Evolutionary conservation across 805 yeast genomes (phyloP), one percentile per base, ranked within the genome.

Genomic region (Candida arabinofermentans): DNA sequence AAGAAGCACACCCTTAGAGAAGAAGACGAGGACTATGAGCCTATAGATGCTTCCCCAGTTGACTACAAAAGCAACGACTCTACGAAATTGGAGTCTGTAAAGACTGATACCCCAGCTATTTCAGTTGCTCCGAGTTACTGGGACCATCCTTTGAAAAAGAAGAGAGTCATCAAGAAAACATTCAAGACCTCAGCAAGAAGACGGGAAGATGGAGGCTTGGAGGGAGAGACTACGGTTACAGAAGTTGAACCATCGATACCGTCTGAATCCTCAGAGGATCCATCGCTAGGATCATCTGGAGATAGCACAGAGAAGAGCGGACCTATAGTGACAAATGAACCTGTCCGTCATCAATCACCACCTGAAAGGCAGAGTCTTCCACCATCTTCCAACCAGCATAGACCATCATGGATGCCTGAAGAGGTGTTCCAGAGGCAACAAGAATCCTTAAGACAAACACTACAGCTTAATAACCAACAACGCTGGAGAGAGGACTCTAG

Each of bases 351-450:
- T 19, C 26, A 16, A 10, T 6, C 30, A 27, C 6, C 40, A 27
- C n/a, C 27, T 27, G 24, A 37, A 34, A 8, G 31, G 16, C 22
- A 36, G 26, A 18, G 17, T 18, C 39, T 16, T 18, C 36, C 14
- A 14, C 42, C 23, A 23, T 18, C 40, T 5, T 39, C 31, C n/a
- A 24, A 19, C 8, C 33, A 18, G 17, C 34, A 43, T 24, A 62
- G 52, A 35, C 69, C 69, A 3, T 54, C 55, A 1, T 64, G 68
- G 69, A 61, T 64, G 61, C 51, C 60, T 3, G 61, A 59, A 7
- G 62, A 53, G 9, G 48, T 61, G 9, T 53, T 44, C 33, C 34
- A 54, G 24, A 44, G 45, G 33, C 59, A 55, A 34, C 41, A 54
- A 38, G 41, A 47, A 30, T 41, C 58, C 2, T 17, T 58, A 19